Base-by-base conservation (phyloP, 192 early-diverging fungal species). In the Podila verticillata region DNA sequence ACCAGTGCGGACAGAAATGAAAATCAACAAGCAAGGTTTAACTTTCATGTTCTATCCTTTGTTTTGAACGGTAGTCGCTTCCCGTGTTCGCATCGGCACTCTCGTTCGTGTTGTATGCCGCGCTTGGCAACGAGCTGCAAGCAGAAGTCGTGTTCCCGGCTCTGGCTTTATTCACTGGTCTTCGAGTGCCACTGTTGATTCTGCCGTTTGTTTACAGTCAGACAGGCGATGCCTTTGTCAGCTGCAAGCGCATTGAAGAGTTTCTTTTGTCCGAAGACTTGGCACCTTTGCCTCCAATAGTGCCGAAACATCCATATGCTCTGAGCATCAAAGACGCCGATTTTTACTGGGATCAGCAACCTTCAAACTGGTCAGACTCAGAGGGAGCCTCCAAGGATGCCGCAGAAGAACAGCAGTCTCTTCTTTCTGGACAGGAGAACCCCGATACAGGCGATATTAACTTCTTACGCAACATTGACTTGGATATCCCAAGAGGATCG, bases 301-400 rank as follows among this genome's bases (percentile, higher is more conserved):
- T 89, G 48, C 39, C 70, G 13, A 68, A 73, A 3, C 70, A 79
- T 34, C 61, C 74, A 7, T 78, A 82, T 36, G 92, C 91, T 0
- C 64, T 95, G 7, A 82, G 74, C 22, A 84, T 93, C 26, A 72
- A 83, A 19, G 69, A 92, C 63, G 94, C 86, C 8, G 80, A 86
- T 29, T 91, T 93, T 68, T 72, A 86, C 26, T 94, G 94, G 89
- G 90, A 93, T 36, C 74, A 84, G 31, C 57, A 81, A 10, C 58
- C 83, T 0, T 66, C 82, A 57, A 36, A 67, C 2, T 68, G 74
- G 26, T n/a, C 72, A 39, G 20, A 63, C 32, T 32, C 48, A 48
- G 72, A 47, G 31, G 36, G 29, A 24, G 61, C 31, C n/a, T 47
- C 57, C 54, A 20, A 29, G 7, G 49, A 48, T 34, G 66, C 7